Percentiles rank a stretch among this genome's conserved stretches.
Evolutionary conservation across 163 green algal species (phyloP).

Genomic region (Scenedesmus sp.): DNA sequence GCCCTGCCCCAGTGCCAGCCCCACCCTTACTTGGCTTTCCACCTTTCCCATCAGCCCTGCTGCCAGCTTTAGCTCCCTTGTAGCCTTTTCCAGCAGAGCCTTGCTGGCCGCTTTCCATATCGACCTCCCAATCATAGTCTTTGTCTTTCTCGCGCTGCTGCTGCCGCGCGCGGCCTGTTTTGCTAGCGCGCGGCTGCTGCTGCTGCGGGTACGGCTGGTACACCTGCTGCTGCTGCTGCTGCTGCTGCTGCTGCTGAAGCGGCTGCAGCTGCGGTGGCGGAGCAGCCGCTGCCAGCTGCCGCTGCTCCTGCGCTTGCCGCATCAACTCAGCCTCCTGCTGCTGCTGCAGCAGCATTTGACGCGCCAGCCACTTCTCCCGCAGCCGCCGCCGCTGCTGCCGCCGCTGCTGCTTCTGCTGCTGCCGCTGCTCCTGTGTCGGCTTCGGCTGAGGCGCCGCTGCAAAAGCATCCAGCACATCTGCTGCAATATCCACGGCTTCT

Average conservation of each 20-base stretch:
- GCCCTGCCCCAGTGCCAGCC: neutral
- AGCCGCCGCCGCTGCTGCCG: slow-evolving; percentile 11
- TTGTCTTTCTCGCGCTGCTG: slow-evolving; percentile 26
- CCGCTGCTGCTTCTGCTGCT: slow-evolving; percentile 23
- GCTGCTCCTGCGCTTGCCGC: neutral
- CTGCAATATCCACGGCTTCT: slow-evolving; percentile 13
- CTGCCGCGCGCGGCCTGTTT: neutral
- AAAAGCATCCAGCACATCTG: neutral
- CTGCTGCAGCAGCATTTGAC: neutral
- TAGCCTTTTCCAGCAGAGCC: neutral
- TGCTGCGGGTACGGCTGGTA: neutral
- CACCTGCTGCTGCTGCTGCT: slow-evolving; percentile 2
- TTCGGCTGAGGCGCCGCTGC: neutral
- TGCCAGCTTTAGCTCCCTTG: neutral
- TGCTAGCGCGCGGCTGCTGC: neutral
- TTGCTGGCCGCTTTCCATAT: slow-evolving; percentile 4
- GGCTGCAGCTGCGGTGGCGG: neutral
- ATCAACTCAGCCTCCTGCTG: neutral
- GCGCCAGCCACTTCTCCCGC: neutral
- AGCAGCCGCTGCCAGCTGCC: neutral
- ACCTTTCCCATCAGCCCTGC: neutral
- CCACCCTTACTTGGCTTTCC: neutral
- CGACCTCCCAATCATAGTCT: neutral
- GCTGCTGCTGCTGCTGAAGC: neutral
- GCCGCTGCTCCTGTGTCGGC: neutral